Evolutionary conservation across 1,284 basidiomycete genomes (phyloP), one percentile per base, ranked within the genome.

Genomic region (Boletus smithii): DNA sequence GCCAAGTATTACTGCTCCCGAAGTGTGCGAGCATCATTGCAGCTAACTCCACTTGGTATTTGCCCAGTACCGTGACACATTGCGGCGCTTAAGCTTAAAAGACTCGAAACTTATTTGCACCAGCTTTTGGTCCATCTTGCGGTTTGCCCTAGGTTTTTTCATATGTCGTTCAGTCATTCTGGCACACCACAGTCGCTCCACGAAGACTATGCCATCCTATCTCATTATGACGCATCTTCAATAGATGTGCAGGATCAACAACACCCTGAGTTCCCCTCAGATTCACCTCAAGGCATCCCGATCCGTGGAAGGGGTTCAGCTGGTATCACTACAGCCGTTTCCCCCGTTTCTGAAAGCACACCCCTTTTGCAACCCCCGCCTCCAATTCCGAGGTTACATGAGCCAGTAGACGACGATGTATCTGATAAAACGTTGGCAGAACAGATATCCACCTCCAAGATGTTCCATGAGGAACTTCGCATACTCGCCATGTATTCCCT

Each of bases 401-500:
- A 56, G 33, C 24, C 47, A 18, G 26, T 27, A 17, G 53, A 52
- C 14, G 48, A 51, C 16, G 31, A 49, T 24, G 27, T 36, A 11
- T 16, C 13, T 9, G 39, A 42, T 22, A 8, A 27, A 10, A 8
- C 22, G 2, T 42, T 33, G 32, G 16, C 73, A 64, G 48, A 83
- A 77, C 2, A 66, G 70, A 3, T 68, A 1, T 45, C 50, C 7
- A 54, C 61, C 69, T 77, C 14, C 74, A 72, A 17, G 42, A 71
- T 82, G 61, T 74, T 79, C 51, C 71, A 72, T 59, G 78, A 85
- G 47, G 86, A 90, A 59, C 57, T 82, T 0, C 56, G 63, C n/a
- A 78, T 83, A 27, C 70, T 91, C 13, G 51, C 72, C 1, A 73
- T 74, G 61, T 91, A 85, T 62, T 77, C 85, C 10, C 61, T 82